These are phyloP conservation scores for Microascus cirrosus DNA, from an alignment of 2,329 filamentous ascomycete species.

Conservation along the genomic window DNA sequence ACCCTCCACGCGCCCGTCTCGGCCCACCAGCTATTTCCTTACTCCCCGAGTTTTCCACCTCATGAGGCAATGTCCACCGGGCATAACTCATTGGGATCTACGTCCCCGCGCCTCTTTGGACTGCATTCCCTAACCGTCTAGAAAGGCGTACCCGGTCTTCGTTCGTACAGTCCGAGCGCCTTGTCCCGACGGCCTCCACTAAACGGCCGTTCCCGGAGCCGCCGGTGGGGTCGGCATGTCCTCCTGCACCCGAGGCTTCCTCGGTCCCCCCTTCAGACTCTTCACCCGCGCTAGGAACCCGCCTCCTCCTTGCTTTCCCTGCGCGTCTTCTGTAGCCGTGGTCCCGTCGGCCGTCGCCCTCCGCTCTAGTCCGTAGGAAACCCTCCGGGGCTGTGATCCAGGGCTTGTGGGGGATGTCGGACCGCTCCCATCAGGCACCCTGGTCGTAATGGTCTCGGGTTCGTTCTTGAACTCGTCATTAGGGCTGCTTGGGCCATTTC, in stretches of 20 bases:
- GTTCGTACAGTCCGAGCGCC: neutral
- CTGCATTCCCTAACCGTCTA: neutral
- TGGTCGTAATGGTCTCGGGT: slow-evolving; percentile 38
- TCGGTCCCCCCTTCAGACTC: slow-evolving; percentile 60
- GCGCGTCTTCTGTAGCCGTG: slow-evolving; percentile 25
- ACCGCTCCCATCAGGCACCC: slow-evolving; percentile 20
- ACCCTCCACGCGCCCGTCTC: neutral
- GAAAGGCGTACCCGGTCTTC: neutral
- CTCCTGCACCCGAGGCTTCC: slow-evolving; percentile 16
- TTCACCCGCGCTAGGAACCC: slow-evolving; percentile 72
- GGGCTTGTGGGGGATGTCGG: slow-evolving; percentile 45
- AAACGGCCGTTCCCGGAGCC: slow-evolving; percentile 26
- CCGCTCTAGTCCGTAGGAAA: slow-evolving; percentile 43
- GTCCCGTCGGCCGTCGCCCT: slow-evolving; percentile 49
- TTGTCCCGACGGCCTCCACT: slow-evolving; percentile 13
- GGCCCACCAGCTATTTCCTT: neutral
- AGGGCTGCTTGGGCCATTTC: neutral
- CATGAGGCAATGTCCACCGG: neutral
- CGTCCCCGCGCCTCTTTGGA: neutral
- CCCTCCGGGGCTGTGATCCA: slow-evolving; percentile 28
- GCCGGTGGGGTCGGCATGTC: slow-evolving; percentile 14
- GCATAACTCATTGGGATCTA: neutral
- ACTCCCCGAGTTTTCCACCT: neutral
- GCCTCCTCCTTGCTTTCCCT: slow-evolving; percentile 25
- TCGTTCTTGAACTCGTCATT: slow-evolving; percentile 51